Conservation (phyloP, 176 grass and related monocot species). For the Saccharum officinarum region DNA sequence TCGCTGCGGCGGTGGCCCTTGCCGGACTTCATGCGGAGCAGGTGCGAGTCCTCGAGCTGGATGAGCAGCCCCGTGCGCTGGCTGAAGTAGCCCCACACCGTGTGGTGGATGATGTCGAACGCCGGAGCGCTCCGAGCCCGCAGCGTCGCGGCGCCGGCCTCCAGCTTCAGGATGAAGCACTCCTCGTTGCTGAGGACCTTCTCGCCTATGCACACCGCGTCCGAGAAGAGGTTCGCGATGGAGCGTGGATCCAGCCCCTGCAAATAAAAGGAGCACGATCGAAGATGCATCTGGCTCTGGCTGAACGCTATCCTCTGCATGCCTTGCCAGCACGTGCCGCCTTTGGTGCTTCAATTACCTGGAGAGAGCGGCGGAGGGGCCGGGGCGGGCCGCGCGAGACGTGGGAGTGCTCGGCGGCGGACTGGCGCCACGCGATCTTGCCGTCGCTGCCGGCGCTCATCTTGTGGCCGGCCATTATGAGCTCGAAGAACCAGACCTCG, state of each 20-base stretch:
- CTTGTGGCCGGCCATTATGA: slow-evolving; percentile 92
- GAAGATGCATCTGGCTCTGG: not conserved
- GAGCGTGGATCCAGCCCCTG: slow-evolving; percentile 85
- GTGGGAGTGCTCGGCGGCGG: slow-evolving; percentile 60
- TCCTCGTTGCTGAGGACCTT: slow-evolving; percentile 83
- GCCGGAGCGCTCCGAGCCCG: slow-evolving; percentile 61
- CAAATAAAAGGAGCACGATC: not conserved
- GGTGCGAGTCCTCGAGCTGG: slow-evolving; percentile 89
- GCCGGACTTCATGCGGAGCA: slow-evolving; percentile 90
- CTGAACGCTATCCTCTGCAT: not conserved
- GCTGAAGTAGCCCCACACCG: slow-evolving; percentile 97
- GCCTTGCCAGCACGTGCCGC: not conserved
- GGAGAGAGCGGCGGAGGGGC: slow-evolving; percentile 88
- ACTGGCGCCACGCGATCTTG: slow-evolving; percentile 87
- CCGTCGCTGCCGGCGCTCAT: slow-evolving; percentile 85
- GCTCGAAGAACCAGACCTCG: slow-evolving; percentile 95
- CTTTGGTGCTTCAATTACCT: slow-evolving; percentile 27
- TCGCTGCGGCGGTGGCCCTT: slow-evolving; percentile 60
- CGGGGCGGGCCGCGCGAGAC: slow-evolving; percentile 67
- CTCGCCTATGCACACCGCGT: slow-evolving; percentile 91
- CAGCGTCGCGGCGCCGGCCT: slow-evolving; percentile 61
- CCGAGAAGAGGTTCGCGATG: slow-evolving; percentile 91
- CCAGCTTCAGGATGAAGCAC: slow-evolving; percentile 98
- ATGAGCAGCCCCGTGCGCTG: slow-evolving; percentile 95
- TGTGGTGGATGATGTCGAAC: slow-evolving; percentile 96